Evolutionary conservation across 306 rosid species (phyloP).

Genomic region (Leucaena leucocephala): DNA sequence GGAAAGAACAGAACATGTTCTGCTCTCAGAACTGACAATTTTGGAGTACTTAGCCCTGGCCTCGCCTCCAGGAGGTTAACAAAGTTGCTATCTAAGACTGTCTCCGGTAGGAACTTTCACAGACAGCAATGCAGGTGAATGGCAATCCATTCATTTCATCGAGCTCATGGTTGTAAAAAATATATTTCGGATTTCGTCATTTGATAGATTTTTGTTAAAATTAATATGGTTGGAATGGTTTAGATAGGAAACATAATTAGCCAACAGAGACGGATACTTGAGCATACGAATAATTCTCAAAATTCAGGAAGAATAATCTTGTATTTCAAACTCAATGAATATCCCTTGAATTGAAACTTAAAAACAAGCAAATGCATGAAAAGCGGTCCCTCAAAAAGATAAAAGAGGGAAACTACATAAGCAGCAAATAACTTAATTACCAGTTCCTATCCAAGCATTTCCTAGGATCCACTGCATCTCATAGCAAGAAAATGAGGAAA

Average conservation of each 20-base stretch:
- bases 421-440: not conserved
- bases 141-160: conserved; percentile 21
- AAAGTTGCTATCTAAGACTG: conserved; percentile 48
- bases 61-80: conserved; percentile 69
- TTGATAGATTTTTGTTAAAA: not conserved
- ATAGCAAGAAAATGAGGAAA: not conserved
- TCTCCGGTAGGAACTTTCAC: conserved; percentile 46
- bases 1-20: conserved; percentile 48
- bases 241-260: not conserved
- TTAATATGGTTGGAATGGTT: not conserved
- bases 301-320: not conserved
- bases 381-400: not conserved
- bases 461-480: not conserved
- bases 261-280: not conserved
- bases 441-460: conserved; percentile 10
- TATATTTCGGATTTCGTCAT: not conserved
- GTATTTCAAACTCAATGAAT: not conserved
- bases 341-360: not conserved
- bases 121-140: conserved; percentile 72
- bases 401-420: not conserved
- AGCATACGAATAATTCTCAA: not conserved
- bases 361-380: not conserved
- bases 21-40: conserved; percentile 47
- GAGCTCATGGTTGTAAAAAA: conserved; percentile 21
- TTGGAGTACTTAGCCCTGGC: conserved; percentile 72